These are phyloP conservation scores for Leccinellum albellum DNA, from an alignment of 768 basidiomycete genomes.

Conservation along the genomic window DNA sequence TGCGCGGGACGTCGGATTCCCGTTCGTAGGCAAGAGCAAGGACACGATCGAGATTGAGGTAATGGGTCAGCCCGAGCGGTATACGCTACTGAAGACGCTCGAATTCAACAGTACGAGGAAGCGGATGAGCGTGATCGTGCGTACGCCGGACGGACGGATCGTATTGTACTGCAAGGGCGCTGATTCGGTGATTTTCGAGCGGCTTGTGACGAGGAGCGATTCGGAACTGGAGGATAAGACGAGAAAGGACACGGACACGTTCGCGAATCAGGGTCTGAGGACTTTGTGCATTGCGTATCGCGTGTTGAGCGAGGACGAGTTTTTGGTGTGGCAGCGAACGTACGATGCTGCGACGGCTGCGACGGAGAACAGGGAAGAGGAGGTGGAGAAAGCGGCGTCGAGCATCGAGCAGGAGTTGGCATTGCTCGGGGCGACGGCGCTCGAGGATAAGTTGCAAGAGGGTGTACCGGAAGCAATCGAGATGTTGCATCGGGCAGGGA, in stretches of 20 bases:
- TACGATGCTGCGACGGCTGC: conserved; percentile 83
- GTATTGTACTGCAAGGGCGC: conserved; percentile 96
- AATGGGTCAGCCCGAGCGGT: conserved; percentile 82
- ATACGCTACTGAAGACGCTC: conserved; percentile 72
- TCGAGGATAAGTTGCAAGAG: conserved; percentile 96
- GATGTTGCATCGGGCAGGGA: conserved; percentile 84
- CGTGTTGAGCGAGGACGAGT: conserved; percentile 79
- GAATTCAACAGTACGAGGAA: conserved; percentile 96
- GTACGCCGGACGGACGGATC: conserved; percentile 77
- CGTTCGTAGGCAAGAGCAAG: conserved; percentile 75
- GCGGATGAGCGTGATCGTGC: conserved; percentile 90
- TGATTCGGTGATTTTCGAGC: conserved; percentile 89
- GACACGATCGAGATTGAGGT: conserved; percentile 85
- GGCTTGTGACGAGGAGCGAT: conserved; percentile 77
- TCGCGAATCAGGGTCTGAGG: conserved; percentile 89
- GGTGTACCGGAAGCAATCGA: conserved; percentile 97
- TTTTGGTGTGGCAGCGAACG: conserved; percentile 67
- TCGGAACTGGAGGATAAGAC: conserved; percentile 71
- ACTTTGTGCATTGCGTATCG: conserved; percentile 89
- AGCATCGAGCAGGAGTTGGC: conserved; percentile 74
- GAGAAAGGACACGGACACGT: conserved; percentile 82
- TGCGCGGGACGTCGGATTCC: conserved; percentile 90
- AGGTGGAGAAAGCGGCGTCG: conserved; percentile 85
- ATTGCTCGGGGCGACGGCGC: conserved; percentile 92
- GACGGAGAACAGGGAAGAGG: conserved; percentile 80